These are phyloP conservation scores for Penicillium chermesinum DNA, from an alignment of 495 filamentous ascomycete species.

Conservation along the genomic window DNA sequence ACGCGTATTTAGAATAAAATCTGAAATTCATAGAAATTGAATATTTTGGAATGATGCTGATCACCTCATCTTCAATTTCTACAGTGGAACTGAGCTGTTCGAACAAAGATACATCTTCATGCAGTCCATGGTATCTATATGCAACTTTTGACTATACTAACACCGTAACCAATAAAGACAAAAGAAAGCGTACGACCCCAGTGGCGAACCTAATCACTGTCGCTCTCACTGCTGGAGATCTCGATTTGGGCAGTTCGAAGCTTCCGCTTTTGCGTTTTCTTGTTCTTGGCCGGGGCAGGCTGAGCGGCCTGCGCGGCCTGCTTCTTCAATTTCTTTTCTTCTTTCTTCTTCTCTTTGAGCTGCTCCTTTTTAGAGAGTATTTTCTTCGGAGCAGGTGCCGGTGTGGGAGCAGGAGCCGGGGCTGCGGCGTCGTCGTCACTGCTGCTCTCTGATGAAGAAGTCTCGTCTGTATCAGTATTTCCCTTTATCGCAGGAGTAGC, in stretches of 20 bases:
- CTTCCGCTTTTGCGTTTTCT: conserved; percentile 29
- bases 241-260: conserved; percentile 23
- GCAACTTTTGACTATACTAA: conserved; percentile 10
- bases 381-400: background rate
- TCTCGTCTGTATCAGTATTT: conserved; percentile 8
- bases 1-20: too few relatives aligned
- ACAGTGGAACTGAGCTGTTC: too few relatives aligned
- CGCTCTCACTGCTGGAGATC: conserved; percentile 28
- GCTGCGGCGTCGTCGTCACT: conserved; percentile 13
- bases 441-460: background rate
- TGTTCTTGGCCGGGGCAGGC: conserved; percentile 16
- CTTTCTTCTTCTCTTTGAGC: conserved; percentile 5
- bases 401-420: background rate
- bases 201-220: conserved; percentile 19
- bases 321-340: conserved; percentile 10
- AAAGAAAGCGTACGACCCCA: background rate
- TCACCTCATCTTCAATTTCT: too few relatives aligned
- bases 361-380: background rate
- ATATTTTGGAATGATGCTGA: too few relatives aligned
- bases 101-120: background rate
- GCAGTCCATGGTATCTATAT: conserved; percentile 6
- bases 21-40: too few relatives aligned
- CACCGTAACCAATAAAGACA: background rate
- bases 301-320: background rate
- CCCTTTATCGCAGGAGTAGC: conserved; percentile 6